Conservation (phyloP, 228 moss, liverwort and hornwort species). For the Sphagnum magellanicum region DNA sequence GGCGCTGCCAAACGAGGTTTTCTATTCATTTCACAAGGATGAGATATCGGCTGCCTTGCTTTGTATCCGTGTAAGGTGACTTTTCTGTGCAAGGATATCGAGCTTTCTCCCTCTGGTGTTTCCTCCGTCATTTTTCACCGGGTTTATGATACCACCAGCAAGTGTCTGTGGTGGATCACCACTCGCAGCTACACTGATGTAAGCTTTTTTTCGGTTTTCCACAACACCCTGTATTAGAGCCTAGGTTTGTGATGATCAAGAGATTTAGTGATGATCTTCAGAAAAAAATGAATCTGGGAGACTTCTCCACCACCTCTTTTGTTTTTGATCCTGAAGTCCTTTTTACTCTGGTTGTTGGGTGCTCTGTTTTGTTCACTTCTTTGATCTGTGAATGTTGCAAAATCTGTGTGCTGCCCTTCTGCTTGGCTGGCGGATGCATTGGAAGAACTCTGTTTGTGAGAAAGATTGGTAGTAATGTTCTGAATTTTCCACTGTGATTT, state of each 20-base stretch:
- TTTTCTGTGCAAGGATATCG: conserved; percentile 75
- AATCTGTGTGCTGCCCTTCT: background rate
- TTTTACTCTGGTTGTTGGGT: background rate
- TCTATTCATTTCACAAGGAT: conserved; percentile 98
- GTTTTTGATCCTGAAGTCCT: background rate
- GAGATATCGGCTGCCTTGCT: conserved; percentile 81
- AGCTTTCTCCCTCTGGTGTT: conserved; percentile 61
- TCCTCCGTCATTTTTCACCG: conserved; percentile 74
- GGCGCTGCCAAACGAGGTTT: conserved; percentile 82
- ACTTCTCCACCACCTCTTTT: no score
- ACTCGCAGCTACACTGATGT: conserved; percentile 97
- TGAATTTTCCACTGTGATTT: conserved; percentile 2
- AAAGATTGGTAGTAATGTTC: background rate
- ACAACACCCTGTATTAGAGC: background rate
- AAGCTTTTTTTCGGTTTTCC: conserved; percentile 14
- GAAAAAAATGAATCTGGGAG: no score
- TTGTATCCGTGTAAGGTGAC: conserved; percentile 96
- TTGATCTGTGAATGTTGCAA: background rate
- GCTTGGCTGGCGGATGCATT: background rate
- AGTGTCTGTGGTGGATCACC: conserved; percentile 96
- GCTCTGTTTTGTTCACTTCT: background rate
- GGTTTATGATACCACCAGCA: conserved; percentile 76
- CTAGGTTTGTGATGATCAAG: background rate
- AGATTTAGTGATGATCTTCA: background rate
- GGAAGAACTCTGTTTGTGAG: background rate